Conservation (phyloP, 139 green algal genomes). For the Klebsormidium nitens region DNA sequence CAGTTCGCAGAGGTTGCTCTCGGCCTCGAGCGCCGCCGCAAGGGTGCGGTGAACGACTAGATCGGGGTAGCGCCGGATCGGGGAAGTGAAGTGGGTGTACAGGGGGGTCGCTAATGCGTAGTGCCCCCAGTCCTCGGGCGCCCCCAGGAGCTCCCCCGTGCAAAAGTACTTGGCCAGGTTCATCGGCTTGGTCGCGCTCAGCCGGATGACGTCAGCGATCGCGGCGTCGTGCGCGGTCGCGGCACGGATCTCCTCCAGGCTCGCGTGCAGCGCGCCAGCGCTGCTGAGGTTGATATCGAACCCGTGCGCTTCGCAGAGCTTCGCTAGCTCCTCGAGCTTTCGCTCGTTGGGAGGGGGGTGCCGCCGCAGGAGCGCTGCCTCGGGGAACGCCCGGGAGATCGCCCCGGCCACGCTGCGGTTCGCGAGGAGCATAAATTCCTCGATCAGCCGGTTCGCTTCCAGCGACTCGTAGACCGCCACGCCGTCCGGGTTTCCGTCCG, state of each 20-base stretch:
- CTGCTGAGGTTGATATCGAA: slow-evolving; percentile 27
- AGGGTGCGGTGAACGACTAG: slow-evolving; percentile 52
- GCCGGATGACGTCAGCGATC: slow-evolving; percentile 56
- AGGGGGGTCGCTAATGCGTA: slow-evolving; percentile 42
- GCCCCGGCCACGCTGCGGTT: slow-evolving; percentile 75
- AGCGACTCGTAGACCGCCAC: slow-evolving; percentile 37
- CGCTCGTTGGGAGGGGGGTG: slow-evolving; percentile 41
- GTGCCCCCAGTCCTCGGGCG: slow-evolving; percentile 38
- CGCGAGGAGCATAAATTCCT: slow-evolving; percentile 98
- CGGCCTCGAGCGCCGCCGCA: slow-evolving; percentile 35
- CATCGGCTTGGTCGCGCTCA: slow-evolving; percentile 87
- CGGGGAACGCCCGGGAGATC: slow-evolving; percentile 65
- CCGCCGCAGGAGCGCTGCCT: slow-evolving; percentile 41
- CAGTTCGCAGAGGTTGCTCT: slow-evolving; percentile 13
- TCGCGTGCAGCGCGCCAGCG: slow-evolving; percentile 18
- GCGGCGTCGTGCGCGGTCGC: neutral
- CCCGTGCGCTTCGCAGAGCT: slow-evolving; percentile 21
- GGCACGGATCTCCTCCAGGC: slow-evolving; percentile 8
- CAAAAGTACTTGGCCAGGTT: slow-evolving; percentile 58
- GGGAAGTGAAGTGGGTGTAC: slow-evolving; percentile 60
- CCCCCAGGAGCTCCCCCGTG: slow-evolving; percentile 28
- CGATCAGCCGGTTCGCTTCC: slow-evolving; percentile 86
- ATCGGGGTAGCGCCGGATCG: slow-evolving; percentile 54
- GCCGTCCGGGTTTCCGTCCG: slow-evolving; percentile 25
- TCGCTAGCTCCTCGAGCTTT: slow-evolving; percentile 38